Evolutionary conservation across 192 early-diverging fungal species (phyloP).

Genomic region (Coemansia asiatica): DNA sequence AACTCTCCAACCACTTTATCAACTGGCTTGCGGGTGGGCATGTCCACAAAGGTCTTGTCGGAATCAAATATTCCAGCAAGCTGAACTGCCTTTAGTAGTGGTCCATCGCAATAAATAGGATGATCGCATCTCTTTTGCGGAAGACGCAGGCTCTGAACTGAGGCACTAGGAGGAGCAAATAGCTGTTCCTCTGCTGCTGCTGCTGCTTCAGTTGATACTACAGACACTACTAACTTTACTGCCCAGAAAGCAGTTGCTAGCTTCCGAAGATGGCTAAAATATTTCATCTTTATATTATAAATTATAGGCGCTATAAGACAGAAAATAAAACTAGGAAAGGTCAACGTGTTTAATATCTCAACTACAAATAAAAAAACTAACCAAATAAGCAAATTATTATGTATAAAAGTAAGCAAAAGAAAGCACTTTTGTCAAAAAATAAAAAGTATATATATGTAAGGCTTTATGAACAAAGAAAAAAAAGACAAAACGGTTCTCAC

Average conservation of each 20-base stretch:
- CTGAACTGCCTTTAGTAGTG: conserved; percentile 60
- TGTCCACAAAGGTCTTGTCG: conserved; percentile 74
- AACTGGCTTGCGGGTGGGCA: conserved; percentile 65
- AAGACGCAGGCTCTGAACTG: conserved; percentile 11
- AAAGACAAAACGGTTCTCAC: neutral
- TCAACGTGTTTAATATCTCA: neutral
- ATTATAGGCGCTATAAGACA: neutral
- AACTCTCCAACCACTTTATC: conserved; percentile 56
- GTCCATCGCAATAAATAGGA: conserved; percentile 69
- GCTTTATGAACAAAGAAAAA: no score
- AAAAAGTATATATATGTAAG: no score
- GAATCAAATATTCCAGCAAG: conserved; percentile 59
- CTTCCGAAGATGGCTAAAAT: neutral
- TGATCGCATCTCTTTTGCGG: conserved; percentile 55
- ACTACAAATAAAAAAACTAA: no score
- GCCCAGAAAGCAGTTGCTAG: neutral
- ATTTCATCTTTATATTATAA: neutral
- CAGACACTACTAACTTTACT: no score
- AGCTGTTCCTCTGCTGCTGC: conserved; percentile 5
- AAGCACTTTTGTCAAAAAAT: neutral
- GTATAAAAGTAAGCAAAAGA: neutral
- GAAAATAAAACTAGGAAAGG: neutral
- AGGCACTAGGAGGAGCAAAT: conserved; percentile 16
- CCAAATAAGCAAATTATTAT: neutral
- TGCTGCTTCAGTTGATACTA: no score